phyloP scores from a whole-genome alignment of 345 rosid species.

The Eucalyptus dawsonii region DNA sequence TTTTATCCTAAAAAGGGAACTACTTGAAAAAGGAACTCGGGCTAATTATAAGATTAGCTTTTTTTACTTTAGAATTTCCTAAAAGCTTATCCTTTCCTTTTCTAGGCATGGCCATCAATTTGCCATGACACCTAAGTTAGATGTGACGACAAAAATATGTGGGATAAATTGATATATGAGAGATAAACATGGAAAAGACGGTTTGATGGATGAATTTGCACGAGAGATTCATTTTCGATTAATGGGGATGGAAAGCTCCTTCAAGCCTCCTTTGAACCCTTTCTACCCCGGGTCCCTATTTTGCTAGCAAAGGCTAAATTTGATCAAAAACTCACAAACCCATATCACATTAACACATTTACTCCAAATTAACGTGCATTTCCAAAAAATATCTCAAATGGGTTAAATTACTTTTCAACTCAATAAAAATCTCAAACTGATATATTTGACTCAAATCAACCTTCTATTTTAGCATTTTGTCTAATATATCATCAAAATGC shows the following conservation, averaged over 20 bases:
- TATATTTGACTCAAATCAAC: not conserved
- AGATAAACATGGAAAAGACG: not conserved
- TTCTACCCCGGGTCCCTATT: not conserved
- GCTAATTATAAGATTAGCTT: no score
- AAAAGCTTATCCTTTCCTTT: no score
- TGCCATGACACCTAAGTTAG: not conserved
- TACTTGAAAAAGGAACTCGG: no score
- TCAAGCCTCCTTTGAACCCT: not conserved
- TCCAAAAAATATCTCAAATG: not conserved
- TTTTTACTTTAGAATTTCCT: no score
- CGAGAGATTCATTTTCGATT: not conserved
- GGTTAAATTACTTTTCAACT: not conserved
- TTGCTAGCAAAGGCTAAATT: not conserved
- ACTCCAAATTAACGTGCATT: not conserved
- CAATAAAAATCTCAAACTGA: not conserved
- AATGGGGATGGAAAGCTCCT: not conserved
- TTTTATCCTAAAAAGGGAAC: not conserved
- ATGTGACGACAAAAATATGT: not conserved
- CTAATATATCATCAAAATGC: not conserved
- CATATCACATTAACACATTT: accelerated
- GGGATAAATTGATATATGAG: not conserved
- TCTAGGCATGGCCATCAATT: no score
- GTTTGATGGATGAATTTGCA: not conserved
- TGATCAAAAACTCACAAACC: not conserved
- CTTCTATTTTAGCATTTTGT: not conserved